Base-by-base conservation (phyloP, 176 grass and related monocot genomes). In the Poa annua region DNA sequence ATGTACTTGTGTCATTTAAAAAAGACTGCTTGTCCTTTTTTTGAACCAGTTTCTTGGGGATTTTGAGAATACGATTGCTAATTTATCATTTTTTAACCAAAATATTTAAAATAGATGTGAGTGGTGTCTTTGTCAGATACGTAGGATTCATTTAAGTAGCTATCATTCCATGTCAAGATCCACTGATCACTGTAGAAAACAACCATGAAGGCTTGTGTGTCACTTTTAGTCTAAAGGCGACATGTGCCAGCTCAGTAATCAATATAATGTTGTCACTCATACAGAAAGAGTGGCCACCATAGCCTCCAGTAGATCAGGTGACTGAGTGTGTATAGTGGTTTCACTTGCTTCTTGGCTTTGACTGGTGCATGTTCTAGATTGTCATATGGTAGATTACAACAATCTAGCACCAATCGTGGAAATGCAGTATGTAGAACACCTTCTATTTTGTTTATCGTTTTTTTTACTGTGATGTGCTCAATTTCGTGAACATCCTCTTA, bases 141-240 rank as follows among this genome's bases (percentile, higher is more conserved):
- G 32, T 85, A 41, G 16, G 34, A 78, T 54, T 66, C 55, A 80
- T 74, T 20, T 22, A 53, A 42, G 34, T 65, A 22, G 55, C 11
- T 54, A 7, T 75, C 22, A 45, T 66, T 45, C 29, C 12, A 62
- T 74, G 47, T 66, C 47, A 2, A 75, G 85, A 10, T 75, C 48
- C 67, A 65, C 85, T 4, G 6, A 44, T 55, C 57, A 69, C 20
- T 51, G 14, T 80, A 79, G 24, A 85, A 70, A 57, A 35, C 63
- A 38, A 33, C 50, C 13, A 71, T 29, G 13, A 79, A 62, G 6
- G 20, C 60, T 45, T 83, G 12, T 65, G 45, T 62, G 26, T 79
- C 51, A 62, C 51, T 71, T 85, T 85, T 51, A 50, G 52, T 85
- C 1, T 60, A 79, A 53, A 65, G 60, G 68, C 19, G 67, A 6